Evolutionary conservation across 2,329 filamentous ascomycete genomes (phyloP), one percentile per base, ranked within the genome.

Genomic region (Epichloe brachyelytri): DNA sequence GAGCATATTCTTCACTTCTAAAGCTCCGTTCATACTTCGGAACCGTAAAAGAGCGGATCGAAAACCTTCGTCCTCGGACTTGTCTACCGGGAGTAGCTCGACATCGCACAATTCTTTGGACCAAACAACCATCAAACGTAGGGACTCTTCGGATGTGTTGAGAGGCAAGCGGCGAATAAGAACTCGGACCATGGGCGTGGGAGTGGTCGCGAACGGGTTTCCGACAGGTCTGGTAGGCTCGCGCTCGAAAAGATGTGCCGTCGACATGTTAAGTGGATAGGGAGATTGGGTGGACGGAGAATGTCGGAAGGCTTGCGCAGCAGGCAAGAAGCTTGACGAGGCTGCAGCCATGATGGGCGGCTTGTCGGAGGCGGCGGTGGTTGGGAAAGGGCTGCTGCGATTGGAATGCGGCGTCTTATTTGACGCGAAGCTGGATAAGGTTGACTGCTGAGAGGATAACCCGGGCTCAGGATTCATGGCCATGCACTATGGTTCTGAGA

Each of bases 121-220:
- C 65, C 77, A 81, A 41, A 79, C 68, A 36, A 79, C 68, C 77
- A 82, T 81, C 33, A 78, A 63, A 45, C 73, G 69, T 48, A 83
- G 59, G 22, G 71, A 71, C 48, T 80, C 73, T 48, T 79, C 73
- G 1, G 74, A 73, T 3, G 74, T 78, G 57, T 76, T 74, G 47
- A 68, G 55, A 2, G 79, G 78, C 12, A 83, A 68, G 55, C 73
- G 71, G 49, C 75, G 75, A 53, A 82, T 77, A 45, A 79, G 61
- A 37, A 80, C 68, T 20, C 56, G 71, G 60, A 58, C 68, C 63
- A 48, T 65, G 61, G 46, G 68, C 47, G 50, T 67, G 45, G 63
- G 52, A 15, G 66, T 62, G 51, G 59, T 60, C 52, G 67, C 61
- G 54, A 68, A 71, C 3, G 69, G 67, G 2, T 65, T 67, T 53